Evolutionary conservation across 1,139 yeast species (phyloP).

Genomic region (Candida tetrigidarum): DNA sequence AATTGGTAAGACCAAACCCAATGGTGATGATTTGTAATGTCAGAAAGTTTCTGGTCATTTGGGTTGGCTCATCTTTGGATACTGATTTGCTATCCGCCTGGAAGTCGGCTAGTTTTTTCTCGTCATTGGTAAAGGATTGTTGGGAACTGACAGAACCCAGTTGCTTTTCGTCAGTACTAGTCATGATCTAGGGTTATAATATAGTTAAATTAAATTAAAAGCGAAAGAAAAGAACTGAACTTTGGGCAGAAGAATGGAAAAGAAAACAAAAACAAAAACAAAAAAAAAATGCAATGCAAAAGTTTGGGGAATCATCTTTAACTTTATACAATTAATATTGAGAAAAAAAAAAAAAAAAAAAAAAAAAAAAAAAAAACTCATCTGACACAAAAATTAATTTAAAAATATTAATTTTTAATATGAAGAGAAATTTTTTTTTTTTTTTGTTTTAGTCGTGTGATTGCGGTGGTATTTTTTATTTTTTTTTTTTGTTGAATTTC

Average conservation of each 20-base stretch:
- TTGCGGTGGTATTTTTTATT: neutral
- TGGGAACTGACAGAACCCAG: slow-evolving; percentile 5
- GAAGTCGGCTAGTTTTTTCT: slow-evolving; percentile 3
- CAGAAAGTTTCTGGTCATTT: slow-evolving; percentile 53
- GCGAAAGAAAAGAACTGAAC: neutral
- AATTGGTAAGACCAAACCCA: slow-evolving; percentile 71
- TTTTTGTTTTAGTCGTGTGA: slow-evolving; percentile 3
- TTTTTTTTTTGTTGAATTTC: no score
- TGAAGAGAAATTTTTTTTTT: no score
- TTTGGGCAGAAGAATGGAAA: neutral
- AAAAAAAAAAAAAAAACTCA: neutral
- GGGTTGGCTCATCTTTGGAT: slow-evolving; percentile 16
- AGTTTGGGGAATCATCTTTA: neutral
- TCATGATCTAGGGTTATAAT: slow-evolving; percentile 1
- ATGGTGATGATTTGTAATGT: slow-evolving; percentile 63
- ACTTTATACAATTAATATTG: neutral
- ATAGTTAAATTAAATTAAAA: neutral
- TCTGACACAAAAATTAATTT: neutral
- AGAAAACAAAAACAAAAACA: neutral
- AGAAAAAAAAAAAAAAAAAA: neutral
- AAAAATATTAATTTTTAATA: no score
- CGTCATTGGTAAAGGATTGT: neutral
- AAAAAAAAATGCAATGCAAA: neutral
- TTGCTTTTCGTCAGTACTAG: slow-evolving; percentile 2
- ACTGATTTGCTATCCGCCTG: slow-evolving; percentile 5